These are phyloP conservation scores for Inga laurina DNA, from an alignment of 306 rosid species.

Conservation along the genomic window DNA sequence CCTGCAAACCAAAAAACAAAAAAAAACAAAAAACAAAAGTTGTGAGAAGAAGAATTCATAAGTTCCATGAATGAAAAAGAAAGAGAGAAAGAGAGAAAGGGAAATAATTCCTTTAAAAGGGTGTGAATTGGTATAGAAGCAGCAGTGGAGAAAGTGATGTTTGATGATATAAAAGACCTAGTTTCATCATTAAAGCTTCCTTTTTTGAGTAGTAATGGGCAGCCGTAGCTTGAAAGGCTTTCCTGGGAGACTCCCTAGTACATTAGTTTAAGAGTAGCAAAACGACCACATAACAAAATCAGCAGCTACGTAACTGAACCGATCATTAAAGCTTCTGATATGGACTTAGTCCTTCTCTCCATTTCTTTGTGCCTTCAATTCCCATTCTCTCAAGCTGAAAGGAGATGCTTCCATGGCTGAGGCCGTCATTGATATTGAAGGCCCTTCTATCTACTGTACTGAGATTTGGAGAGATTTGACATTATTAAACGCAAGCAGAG, in stretches of 20 bases:
- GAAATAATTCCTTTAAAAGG: constrained; percentile 54
- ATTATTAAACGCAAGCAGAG: not conserved
- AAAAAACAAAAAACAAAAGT: not conserved
- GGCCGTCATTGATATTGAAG: constrained; percentile 24
- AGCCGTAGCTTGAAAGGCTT: too few relatives aligned
- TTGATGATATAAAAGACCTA: constrained; percentile 87
- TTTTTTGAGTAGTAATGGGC: constrained; percentile 43
- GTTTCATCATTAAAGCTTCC: constrained; percentile 89
- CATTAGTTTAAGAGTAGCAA: too few relatives aligned
- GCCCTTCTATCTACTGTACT: not conserved
- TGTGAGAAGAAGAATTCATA: constrained; percentile 3
- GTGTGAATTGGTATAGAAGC: constrained; percentile 86
- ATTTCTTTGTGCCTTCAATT: constrained; percentile 46
- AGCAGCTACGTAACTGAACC: too few relatives aligned
- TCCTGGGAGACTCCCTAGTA: too few relatives aligned
- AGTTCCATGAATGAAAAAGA: not conserved
- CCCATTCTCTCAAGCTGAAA: constrained; percentile 73
- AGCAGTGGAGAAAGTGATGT: constrained; percentile 75
- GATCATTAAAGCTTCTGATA: too few relatives aligned
- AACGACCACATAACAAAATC: too few relatives aligned
- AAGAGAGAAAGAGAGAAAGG: not conserved
- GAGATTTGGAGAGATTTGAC: not conserved
- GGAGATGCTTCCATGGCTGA: constrained; percentile 51
- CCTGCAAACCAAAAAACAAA: constrained; percentile 41
- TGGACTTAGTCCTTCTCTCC: constrained; percentile 45